Conservation (phyloP, 805 yeast species). For the Yamadazyma endophytica region DNA sequence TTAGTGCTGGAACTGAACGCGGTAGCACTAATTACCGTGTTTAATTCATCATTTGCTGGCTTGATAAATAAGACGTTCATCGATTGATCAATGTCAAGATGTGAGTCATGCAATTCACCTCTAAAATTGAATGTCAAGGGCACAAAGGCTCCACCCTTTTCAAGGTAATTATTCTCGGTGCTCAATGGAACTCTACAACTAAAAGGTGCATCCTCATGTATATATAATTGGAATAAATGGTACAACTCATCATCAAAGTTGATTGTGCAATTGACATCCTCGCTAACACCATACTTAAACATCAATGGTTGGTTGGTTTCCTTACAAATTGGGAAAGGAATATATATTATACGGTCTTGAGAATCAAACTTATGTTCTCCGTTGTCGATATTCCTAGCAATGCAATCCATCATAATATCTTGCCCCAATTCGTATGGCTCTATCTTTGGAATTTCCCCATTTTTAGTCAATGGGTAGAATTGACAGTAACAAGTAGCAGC, state of each 20-base stretch:
- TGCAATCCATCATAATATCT: conserved; percentile 52
- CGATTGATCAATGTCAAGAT: conserved; percentile 59
- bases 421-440: conserved; percentile 39
- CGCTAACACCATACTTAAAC: conserved; percentile 50
- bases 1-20: conserved; percentile 62
- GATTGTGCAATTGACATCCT: conserved; percentile 57
- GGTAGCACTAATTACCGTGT: conserved; percentile 48
- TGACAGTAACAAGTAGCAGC: conserved; percentile 16
- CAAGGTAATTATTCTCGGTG: conserved; percentile 38
- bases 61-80: conserved; percentile 49
- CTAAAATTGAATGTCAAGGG: conserved; percentile 63
- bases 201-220: conserved; percentile 75
- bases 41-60: conserved; percentile 23
- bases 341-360: conserved; percentile 55
- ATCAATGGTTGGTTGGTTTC: conserved; percentile 61
- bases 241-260: conserved; percentile 59
- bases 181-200: conserved; percentile 60
- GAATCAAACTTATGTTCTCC: conserved; percentile 74
- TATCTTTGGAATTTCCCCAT: conserved; percentile 35
- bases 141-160: conserved; percentile 42
- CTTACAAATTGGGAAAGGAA: conserved; percentile 55
- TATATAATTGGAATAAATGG: conserved; percentile 69
- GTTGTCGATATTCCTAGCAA: conserved; percentile 61
- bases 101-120: conserved; percentile 64
- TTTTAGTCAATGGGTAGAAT: conserved; percentile 33